Percentiles rank a stretch among this genome's conserved stretches.
phyloP scores from a whole-genome alignment of 2,329 filamentous ascomycete species.

The Dendryphion nanum region DNA sequence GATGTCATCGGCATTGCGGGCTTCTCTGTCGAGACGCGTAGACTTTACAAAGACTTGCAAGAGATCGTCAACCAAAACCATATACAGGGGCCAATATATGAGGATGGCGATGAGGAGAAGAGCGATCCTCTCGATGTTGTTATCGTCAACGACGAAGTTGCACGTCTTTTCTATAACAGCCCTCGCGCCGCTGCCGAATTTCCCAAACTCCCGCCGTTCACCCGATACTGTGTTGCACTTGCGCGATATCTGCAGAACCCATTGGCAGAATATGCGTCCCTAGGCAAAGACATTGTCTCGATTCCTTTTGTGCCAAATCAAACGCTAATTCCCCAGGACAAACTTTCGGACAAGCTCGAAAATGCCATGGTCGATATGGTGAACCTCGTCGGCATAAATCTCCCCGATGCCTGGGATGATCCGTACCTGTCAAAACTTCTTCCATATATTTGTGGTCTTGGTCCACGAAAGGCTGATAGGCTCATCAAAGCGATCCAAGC shows the following conservation, averaged over 20 bases:
- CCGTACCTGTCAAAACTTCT: slow-evolving; percentile 81
- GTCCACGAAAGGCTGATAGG: slow-evolving; percentile 83
- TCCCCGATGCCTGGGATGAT: slow-evolving; percentile 86
- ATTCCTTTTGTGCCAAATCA: slow-evolving; percentile 89
- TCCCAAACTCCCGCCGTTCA: slow-evolving; percentile 73
- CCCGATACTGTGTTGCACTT: slow-evolving; percentile 84
- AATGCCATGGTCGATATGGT: slow-evolving; percentile 99
- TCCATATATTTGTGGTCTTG: slow-evolving; percentile 87
- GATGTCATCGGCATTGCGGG: slow-evolving; percentile 90
- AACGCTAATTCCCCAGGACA: slow-evolving; percentile 81
- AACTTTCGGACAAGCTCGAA: slow-evolving; percentile 81
- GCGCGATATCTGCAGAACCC: slow-evolving; percentile 93
- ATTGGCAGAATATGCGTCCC: slow-evolving; percentile 91
- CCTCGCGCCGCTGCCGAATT: slow-evolving; percentile 76
- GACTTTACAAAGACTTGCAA: slow-evolving; percentile 77
- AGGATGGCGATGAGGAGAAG: slow-evolving; percentile 71
- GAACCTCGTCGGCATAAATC: slow-evolving; percentile 91
- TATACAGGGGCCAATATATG: slow-evolving; percentile 76
- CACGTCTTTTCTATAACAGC: slow-evolving; percentile 92
- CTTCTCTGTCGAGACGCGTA: slow-evolving; percentile 82
- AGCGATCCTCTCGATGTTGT: slow-evolving; percentile 83
- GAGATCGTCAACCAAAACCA: slow-evolving; percentile 75
- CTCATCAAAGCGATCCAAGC: slow-evolving; percentile 87
- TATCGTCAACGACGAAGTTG: slow-evolving; percentile 93
- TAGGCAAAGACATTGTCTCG: slow-evolving; percentile 84